These are phyloP conservation scores for Aspergillus persii DNA, from an alignment of 2,329 filamentous ascomycete species.

Conservation along the genomic window DNA sequence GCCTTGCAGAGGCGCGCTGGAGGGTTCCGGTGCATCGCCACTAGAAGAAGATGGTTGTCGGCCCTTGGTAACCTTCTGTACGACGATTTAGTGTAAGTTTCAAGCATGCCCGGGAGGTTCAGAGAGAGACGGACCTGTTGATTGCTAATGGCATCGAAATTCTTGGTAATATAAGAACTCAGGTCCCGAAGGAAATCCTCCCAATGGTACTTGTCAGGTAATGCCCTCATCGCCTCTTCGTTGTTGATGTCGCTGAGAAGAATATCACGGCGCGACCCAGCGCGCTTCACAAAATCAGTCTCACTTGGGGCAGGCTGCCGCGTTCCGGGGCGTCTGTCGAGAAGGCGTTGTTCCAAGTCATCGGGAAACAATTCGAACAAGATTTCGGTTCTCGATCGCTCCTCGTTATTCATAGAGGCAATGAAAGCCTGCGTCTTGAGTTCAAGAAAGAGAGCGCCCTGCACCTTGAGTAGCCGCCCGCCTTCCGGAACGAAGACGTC, in stretches of 20 bases:
- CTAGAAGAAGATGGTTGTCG: conserved; percentile 36
- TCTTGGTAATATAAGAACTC: conserved; percentile 57
- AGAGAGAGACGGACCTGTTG: conserved; percentile 39
- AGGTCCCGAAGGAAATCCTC: conserved; percentile 61
- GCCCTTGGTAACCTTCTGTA: conserved; percentile 36
- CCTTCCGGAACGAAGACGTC: conserved; percentile 63
- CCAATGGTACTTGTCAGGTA: conserved; percentile 63
- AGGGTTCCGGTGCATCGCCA: conserved; percentile 37
- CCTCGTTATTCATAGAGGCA: conserved; percentile 57
- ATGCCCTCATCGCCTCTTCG: conserved; percentile 46
- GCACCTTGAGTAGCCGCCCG: conserved; percentile 57
- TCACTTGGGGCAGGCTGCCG: conserved; percentile 57
- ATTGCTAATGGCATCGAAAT: conserved; percentile 53
- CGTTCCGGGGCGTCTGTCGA: conserved; percentile 54
- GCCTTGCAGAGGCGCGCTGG: conserved; percentile 39
- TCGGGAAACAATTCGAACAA: conserved; percentile 60
- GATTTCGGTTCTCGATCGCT: conserved; percentile 55
- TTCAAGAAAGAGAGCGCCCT: conserved; percentile 61
- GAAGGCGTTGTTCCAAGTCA: conserved; percentile 54
- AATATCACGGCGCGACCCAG: conserved; percentile 55
- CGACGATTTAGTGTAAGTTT: conserved; percentile 18
- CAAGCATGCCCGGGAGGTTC: neutral
- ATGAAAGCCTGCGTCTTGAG: conserved; percentile 68
- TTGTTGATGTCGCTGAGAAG: conserved; percentile 56
- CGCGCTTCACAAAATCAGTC: conserved; percentile 57